A percentile compares a stretch with the other conserved stretches of the same genome.
phyloP scores from a whole-genome alignment of 139 green algal genomes.

The Zygnema cylindricum region DNA sequence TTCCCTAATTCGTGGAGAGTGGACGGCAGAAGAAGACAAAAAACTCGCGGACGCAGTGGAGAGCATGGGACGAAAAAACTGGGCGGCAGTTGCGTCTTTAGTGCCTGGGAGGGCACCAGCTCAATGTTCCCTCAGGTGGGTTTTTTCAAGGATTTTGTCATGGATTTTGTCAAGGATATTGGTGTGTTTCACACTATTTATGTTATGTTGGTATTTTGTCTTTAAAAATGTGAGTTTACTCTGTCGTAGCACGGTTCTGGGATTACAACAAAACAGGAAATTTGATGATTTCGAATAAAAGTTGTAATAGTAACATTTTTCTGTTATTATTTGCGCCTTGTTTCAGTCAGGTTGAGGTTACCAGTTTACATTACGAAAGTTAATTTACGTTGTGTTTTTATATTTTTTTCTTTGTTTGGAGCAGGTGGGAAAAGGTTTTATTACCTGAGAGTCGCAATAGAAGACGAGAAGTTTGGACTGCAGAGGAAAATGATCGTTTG shows the following conservation, averaged over 20 bases:
- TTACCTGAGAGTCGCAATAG: neutral
- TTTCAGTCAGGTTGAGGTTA: too few species aligned
- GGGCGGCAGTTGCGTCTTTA: conserved; percentile 31
- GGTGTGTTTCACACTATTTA: too few species aligned
- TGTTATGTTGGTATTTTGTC: too few species aligned
- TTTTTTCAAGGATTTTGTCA: too few species aligned
- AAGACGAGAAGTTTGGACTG: conserved; percentile 28
- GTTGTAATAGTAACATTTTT: too few species aligned
- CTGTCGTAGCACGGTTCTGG: too few species aligned
- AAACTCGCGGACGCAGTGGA: conserved; percentile 22
- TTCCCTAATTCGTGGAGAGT: conserved; percentile 37
- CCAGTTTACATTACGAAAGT: too few species aligned
- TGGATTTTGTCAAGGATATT: too few species aligned
- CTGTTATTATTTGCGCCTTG: too few species aligned
- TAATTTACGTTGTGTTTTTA: neutral
- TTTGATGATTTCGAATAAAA: too few species aligned
- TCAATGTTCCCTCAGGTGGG: conserved; percentile 33
- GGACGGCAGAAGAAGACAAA: conserved; percentile 35
- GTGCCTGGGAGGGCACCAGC: neutral
- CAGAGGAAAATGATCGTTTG: conserved; percentile 46
- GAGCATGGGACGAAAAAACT: conserved; percentile 23
- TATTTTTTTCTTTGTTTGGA: neutral
- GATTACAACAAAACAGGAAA: too few species aligned
- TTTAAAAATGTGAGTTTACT: too few species aligned
- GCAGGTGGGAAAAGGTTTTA: neutral